Base-by-base conservation (phyloP, 192 early-diverging fungal species). In the Entrophospora sp. region DNA sequence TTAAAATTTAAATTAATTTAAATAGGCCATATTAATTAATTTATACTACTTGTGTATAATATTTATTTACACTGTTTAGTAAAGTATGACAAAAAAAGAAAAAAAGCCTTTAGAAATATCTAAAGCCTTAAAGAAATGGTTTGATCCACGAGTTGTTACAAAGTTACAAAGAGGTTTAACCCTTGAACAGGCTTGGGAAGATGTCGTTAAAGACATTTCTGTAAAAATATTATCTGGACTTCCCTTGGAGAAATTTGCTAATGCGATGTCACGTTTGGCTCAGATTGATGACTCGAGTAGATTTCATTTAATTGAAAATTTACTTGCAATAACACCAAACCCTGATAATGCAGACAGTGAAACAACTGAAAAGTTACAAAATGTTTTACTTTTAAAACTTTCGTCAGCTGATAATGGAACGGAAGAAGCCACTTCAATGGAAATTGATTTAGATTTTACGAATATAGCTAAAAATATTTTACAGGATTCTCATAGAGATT, bases 401-500 rank as follows among this genome's bases (percentile, higher is more conserved):
- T 36, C 27, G 3, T 37, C 64, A 3, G 16, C 25, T 30, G 24
- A 66, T 28, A 20, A 6, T 32, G n/a, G n/a, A n/a, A 3, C 18
- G 10, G 38, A 30, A 16, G 42, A 30, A 4, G 18, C 34, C 10
- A 52, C 64, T 2, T 55, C 27, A n/a, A 55, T 66, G 10, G 51
- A 66, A 31, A 32, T 66, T 18, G 36, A 56, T 8, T 27, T 18
- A 18, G 24, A 56, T 30, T 49, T 66, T 13, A 34, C 55, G 5
- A 40, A 40, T 6, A 35, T 66, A 14, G 38, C 42, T n/a, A 38
- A 24, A 43, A 30, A 22, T 31, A 51, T 66, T 1, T 31, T 66
- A 6, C 35, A 51, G 42, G 24, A 55, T 24, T 66, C 64, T 45
- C 51, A 66, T 28, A 66, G 37, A 25, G 64, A 66, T 66, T 66